A percentile compares a stretch with the other conserved stretches of the same genome.
Conservation (phyloP, 495 filamentous ascomycete genomes). For the Penicillium dipodomyicola region DNA sequence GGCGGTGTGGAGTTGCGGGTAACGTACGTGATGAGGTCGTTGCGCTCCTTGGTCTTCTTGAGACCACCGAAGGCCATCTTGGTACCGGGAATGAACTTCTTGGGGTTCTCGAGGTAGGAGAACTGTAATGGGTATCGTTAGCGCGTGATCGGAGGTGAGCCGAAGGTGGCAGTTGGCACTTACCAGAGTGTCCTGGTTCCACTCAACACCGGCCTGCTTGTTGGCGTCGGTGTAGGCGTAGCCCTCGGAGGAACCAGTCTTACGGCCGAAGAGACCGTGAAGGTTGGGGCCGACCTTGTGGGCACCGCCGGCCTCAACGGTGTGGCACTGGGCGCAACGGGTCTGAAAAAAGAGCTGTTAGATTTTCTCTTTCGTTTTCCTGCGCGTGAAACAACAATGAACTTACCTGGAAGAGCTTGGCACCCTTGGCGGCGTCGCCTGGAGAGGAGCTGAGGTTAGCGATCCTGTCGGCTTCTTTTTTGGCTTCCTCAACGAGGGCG, state of each 20-base stretch:
- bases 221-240: conserved; percentile 99
- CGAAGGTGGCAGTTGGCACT: conserved; percentile 24
- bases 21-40: conserved; percentile 96
- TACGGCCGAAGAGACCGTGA: conserved; percentile 95
- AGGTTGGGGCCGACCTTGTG: conserved; percentile 99
- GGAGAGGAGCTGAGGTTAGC: conserved; percentile 32
- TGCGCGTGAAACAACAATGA: background rate
- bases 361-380: conserved; percentile 2
- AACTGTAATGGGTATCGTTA: conserved; percentile 50
- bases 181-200: conserved; percentile 87
- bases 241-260: conserved; percentile 85
- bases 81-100: conserved; percentile 97
- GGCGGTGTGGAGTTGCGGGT: background rate
- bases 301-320: conserved; percentile 75
- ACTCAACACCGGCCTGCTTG: conserved; percentile 89
- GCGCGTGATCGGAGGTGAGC: background rate
- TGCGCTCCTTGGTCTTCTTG: conserved; percentile 99
- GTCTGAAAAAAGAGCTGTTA: conserved; percentile 53
- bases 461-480: conserved; percentile 6
- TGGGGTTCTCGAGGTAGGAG: conserved; percentile 87
- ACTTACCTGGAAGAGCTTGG: conserved; percentile 89
- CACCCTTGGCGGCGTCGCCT: conserved; percentile 97
- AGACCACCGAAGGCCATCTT: conserved; percentile 99
- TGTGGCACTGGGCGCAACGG: conserved; percentile 98
- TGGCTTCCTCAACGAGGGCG: conserved; percentile 10